Conservation (phyloP, 148 eudicot genomes). For the Cornus kousa region DNA sequence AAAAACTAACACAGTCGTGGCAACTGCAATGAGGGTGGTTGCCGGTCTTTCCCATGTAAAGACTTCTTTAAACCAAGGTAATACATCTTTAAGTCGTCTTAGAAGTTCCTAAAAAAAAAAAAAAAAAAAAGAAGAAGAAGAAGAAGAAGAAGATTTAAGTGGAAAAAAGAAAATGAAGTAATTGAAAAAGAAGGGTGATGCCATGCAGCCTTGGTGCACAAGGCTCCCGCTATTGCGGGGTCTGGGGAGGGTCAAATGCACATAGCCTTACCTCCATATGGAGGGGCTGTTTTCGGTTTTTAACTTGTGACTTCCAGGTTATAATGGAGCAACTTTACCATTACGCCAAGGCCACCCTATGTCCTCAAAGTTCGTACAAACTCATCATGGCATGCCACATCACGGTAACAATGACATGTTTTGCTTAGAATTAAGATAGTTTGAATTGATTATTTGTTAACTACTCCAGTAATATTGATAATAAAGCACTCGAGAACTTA, state of each 20-base stretch:
- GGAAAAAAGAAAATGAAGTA: background rate
- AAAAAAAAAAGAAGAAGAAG: background rate
- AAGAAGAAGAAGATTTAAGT: background rate
- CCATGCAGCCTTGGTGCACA: no score
- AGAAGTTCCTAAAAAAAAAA: conserved; percentile 49
- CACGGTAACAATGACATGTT: no score
- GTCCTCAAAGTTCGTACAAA: background rate
- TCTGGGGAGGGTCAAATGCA: no score
- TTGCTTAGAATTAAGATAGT: background rate
- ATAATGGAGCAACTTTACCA: no score
- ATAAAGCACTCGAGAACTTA: no score
- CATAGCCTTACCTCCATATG: no score
- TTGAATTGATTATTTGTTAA: background rate
- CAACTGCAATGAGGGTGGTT: conserved; percentile 31
- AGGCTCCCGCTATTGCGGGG: no score
- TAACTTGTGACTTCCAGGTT: no score
- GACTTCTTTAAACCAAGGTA: conserved; percentile 48
- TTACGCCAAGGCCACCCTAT: no score
- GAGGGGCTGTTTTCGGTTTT: no score
- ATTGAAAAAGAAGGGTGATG: no score
- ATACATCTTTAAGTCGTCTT: conserved; percentile 39
- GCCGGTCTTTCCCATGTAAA: conserved; percentile 59
- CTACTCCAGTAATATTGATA: background rate
- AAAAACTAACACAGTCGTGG: conserved; percentile 38
- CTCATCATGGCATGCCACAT: background rate